These are phyloP conservation scores for Vicia sativa DNA, from an alignment of 306 rosid species.

Conservation along the genomic window DNA sequence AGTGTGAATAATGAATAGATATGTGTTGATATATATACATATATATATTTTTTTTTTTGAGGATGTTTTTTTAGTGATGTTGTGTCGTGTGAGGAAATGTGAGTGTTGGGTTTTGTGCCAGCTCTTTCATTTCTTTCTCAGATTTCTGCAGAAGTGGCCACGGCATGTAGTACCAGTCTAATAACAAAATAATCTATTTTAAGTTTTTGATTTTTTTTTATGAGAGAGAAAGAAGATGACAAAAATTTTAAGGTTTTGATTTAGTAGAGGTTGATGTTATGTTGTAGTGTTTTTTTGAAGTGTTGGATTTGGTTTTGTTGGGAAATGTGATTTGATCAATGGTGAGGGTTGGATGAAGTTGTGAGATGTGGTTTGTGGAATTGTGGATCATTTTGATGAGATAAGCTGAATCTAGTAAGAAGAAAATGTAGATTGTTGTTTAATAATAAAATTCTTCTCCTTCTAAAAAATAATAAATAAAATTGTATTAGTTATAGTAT, in stretches of 20 bases:
- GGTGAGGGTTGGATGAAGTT: neutral
- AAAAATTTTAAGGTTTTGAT: constrained; percentile 30
- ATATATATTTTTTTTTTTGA: constrained; percentile 27
- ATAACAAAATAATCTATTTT: neutral
- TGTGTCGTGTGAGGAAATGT: constrained; percentile 57
- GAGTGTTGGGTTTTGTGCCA: constrained; percentile 74
- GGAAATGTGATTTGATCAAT: neutral
- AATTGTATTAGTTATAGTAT: too few species aligned
- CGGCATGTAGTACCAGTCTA: constrained; percentile 42
- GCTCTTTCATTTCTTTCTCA: constrained; percentile 62
- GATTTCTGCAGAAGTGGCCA: constrained; percentile 74
- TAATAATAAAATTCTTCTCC: too few species aligned
- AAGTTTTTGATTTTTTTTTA: neutral
- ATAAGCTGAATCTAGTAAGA: neutral
- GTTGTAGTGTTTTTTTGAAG: too few species aligned
- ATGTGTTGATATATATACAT: neutral
- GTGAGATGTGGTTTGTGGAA: neutral
- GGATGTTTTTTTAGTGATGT: constrained; percentile 36
- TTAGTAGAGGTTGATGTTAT: neutral
- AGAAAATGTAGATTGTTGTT: too few species aligned
- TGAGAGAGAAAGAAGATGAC: constrained; percentile 25
- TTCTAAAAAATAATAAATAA: too few species aligned
- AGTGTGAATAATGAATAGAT: neutral
- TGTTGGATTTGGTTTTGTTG: neutral
- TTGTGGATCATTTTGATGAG: neutral